These are phyloP conservation scores for Diplosphaera chodatii DNA, from an alignment of 139 green algal genomes.

Conservation along the genomic window DNA sequence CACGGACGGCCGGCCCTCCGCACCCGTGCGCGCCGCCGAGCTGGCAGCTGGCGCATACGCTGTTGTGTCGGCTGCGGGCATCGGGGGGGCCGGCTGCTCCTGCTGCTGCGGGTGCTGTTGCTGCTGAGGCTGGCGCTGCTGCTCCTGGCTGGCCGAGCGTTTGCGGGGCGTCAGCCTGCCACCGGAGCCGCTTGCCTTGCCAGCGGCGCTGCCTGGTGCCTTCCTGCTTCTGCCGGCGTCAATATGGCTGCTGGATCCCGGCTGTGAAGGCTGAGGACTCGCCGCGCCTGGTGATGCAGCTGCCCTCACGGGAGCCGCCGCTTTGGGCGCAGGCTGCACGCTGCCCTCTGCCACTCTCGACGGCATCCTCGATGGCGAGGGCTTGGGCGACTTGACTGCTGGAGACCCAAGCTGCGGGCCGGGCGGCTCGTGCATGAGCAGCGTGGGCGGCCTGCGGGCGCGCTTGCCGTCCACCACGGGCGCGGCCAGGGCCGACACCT, in stretches of 20 bases:
- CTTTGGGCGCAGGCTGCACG: too few species aligned
- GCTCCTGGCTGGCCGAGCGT: neutral
- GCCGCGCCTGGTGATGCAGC: too few species aligned
- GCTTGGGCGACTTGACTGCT: neutral
- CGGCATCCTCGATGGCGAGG: too few species aligned
- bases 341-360: too few species aligned
- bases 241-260: too few species aligned
- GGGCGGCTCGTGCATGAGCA: slow-evolving; percentile 15
- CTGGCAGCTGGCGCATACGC: too few species aligned
- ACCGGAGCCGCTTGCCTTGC: neutral
- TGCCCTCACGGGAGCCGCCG: too few species aligned
- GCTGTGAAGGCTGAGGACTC: too few species aligned
- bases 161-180: too few species aligned
- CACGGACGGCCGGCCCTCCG: neutral
- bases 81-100: neutral
- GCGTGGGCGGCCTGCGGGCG: neutral
- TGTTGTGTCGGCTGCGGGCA: too few species aligned
- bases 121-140: neutral
- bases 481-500: neutral
- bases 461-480: neutral
- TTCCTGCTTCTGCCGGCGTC: too few species aligned
- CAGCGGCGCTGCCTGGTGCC: neutral
- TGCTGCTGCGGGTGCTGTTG: neutral
- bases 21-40: too few species aligned
- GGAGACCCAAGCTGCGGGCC: neutral